Base-by-base conservation (phyloP, 2,329 filamentous ascomycete species). In the Colletotrichum trifolii region DNA sequence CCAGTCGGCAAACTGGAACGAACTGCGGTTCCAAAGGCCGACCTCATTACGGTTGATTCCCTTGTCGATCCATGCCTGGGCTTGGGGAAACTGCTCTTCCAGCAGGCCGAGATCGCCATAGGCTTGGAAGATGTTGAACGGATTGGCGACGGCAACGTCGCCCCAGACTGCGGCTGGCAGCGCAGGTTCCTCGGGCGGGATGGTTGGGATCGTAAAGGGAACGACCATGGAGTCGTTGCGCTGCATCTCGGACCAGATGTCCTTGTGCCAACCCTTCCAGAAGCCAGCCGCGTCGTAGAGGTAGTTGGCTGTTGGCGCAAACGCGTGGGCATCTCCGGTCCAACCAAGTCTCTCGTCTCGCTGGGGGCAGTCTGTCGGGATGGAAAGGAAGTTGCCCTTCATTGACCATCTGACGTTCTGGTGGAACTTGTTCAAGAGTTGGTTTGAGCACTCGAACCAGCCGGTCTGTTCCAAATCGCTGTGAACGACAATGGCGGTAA, bases 311-410 rank as follows among this genome's bases (percentile, higher is more conserved):
- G 84, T 82, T 0, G 83, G 81, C 0, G 77, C 74, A 63, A 88
- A 88, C 1, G 80, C 78, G 42, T 82, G 81, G 8, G 79, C 74
- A 67, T 86, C 82, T 13, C 86, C 82, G 0, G 81, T 84, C 86
- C 85, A 85, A 17, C 82, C 82, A 6, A 87, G 72, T 0, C 84
- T 77, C 72, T 87, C 84, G 57, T 87, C 84, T 2, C 84, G 77
- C 66, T 87, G 83, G 0, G 85, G 85, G 67, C 84, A 87, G 68
- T 89, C 87, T 0, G 85, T 88, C 0, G 85, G 85, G 0, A 88
- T 73, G 0, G 79, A 81, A 3, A 88, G 68, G 68, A 89, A 88
- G 68, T 89, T 89, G 0, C 85, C 85, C 35, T 80, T 79, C 81
- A 87, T 87, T 6, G 80, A 81, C 86, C 86, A 88, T 36, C 76